Percentiles rank a stretch among this genome's conserved stretches.
These are phyloP conservation scores for Tephrocybe sp. DNA, from an alignment of 768 basidiomycete genomes.

Conservation along the genomic window DNA sequence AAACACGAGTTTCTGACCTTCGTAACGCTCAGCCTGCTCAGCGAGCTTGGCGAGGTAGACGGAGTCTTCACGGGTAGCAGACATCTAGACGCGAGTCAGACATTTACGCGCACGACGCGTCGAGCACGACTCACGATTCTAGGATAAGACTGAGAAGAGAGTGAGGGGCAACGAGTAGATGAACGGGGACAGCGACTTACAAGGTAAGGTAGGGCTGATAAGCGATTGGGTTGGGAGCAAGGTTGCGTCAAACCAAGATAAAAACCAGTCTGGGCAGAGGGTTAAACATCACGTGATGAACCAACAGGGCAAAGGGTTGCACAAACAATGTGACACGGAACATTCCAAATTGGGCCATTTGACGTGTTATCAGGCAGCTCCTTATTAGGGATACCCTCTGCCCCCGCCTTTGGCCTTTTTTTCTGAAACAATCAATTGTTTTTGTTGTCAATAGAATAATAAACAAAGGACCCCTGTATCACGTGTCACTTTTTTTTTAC, in stretches of 20 bases:
- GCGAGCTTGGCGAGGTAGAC: constrained; percentile 99
- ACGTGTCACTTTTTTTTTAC: neutral
- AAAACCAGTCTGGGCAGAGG: constrained; percentile 71
- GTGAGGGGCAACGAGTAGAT: constrained; percentile 17
- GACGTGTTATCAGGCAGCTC: neutral
- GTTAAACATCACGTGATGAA: constrained; percentile 46
- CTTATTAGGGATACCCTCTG: neutral
- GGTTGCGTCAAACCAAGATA: constrained; percentile 55
- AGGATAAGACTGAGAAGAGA: constrained; percentile 18
- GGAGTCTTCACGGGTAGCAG: constrained; percentile 90
- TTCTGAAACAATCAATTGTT: too few species aligned
- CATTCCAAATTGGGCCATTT: constrained; percentile 14
- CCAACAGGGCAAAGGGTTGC: constrained; percentile 48
- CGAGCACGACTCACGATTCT: constrained; percentile 46
- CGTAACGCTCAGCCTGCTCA: constrained; percentile 99
- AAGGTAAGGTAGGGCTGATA: constrained; percentile 34
- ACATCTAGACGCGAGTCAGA: constrained; percentile 55
- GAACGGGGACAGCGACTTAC: constrained; percentile 46
- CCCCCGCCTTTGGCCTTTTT: neutral
- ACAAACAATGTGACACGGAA: constrained; percentile 28
- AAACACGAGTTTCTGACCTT: constrained; percentile 52
- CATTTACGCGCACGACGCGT: constrained; percentile 32
- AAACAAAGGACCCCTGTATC: too few species aligned
- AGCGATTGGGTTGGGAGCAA: constrained; percentile 44
- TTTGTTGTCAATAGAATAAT: too few species aligned